Evolutionary conservation across 139 green algal genomes (phyloP), one percentile per base, ranked within the genome.

Genomic region (Tetraselmis chui): DNA sequence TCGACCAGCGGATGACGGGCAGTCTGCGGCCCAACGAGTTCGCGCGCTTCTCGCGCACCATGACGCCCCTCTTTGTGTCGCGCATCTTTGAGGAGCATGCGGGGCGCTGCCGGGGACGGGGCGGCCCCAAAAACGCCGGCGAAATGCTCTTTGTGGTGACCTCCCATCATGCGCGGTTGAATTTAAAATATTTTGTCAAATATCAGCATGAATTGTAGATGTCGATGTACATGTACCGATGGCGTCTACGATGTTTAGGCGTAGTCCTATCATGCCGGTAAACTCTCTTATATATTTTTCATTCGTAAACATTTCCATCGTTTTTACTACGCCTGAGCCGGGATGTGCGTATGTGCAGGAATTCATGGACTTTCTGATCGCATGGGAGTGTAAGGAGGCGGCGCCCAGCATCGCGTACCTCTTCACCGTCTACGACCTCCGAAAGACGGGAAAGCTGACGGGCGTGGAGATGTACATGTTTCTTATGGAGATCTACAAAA

Each of bases 281-380:
- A n/a, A n/a, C n/a, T n/a, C n/a, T n/a, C n/a, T n/a, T n/a, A n/a
- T n/a, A n/a, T n/a, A n/a, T n/a, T n/a, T n/a, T n/a, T n/a, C n/a
- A n/a, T n/a, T n/a, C n/a, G n/a, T n/a, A n/a, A n/a, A n/a, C n/a
- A n/a, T n/a, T n/a, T n/a, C n/a, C n/a, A n/a, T n/a, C n/a, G n/a
- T n/a, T n/a, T n/a, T n/a, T n/a, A n/a, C n/a, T n/a, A n/a, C n/a
- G n/a, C n/a, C n/a, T n/a, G n/a, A n/a, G n/a, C n/a, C n/a, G n/a
- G n/a, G n/a, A n/a, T n/a, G n/a, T n/a, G n/a, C n/a, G n/a, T n/a
- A n/a, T n/a, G 84, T 94, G 59, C 26, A 89, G 28, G 90, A 89
- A 23, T 95, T 94, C 79, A 86, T 90, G 18, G 85, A 91, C 76
- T 95, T 95, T 84, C 85, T 93, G 78, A 84, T 94, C 78, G 91